These are phyloP conservation scores for Fusarium clavum DNA, from an alignment of 2,329 filamentous ascomycete species.

Conservation along the genomic window DNA sequence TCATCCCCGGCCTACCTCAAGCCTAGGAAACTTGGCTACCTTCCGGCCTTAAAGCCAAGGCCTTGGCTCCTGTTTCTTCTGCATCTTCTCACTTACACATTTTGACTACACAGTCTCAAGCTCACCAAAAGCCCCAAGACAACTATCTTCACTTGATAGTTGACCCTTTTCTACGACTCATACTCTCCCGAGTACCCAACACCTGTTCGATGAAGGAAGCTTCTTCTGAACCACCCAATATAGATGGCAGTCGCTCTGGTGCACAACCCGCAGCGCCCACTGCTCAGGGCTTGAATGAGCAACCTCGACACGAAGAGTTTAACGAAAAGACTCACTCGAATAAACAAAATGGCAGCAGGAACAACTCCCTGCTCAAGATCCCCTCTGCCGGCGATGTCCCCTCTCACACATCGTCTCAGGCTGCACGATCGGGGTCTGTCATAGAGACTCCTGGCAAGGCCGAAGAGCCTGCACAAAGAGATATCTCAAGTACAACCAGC, in stretches of 20 bases:
- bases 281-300: conserved; percentile 37
- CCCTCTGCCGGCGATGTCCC: conserved; percentile 41
- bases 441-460: conserved; percentile 51
- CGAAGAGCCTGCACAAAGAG: conserved; percentile 32
- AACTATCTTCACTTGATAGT: conserved; percentile 24
- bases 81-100: conserved; percentile 22
- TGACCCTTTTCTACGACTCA: conserved; percentile 4
- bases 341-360: conserved; percentile 17
- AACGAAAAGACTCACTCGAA: conserved; percentile 25
- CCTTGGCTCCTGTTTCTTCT: conserved; percentile 28
- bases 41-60: conserved; percentile 41
- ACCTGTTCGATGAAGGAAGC: conserved; percentile 71
- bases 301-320: conserved; percentile 13
- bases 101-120: conserved; percentile 15
- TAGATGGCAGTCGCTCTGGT: conserved; percentile 69
- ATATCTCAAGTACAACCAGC: conserved; percentile 49
- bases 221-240: conserved; percentile 64
- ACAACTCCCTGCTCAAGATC: conserved; percentile 45
- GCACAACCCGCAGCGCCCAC: conserved; percentile 63
- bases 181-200: conserved; percentile 19
- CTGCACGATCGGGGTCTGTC: conserved; percentile 68
- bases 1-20: conserved; percentile 25
- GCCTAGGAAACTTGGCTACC: not conserved
- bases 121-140: conserved; percentile 34
- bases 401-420: conserved; percentile 60